Conservation (phyloP, 108 stramenopile genomes). For the Conticribra guillardii region DNA sequence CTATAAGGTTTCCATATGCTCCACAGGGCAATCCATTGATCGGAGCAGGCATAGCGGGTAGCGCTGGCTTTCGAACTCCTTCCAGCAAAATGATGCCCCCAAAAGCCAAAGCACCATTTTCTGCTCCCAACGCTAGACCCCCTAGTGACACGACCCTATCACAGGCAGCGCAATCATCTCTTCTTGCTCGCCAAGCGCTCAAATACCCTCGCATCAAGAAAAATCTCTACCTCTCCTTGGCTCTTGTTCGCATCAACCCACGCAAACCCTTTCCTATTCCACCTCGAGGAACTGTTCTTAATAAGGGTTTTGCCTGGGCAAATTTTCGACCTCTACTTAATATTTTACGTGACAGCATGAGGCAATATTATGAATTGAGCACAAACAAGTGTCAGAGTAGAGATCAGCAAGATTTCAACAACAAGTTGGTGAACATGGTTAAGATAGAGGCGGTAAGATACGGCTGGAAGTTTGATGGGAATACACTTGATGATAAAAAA, state of each 20-base stretch:
- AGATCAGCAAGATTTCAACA: conserved; percentile 78
- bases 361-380: conserved; percentile 32
- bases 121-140: too few species aligned
- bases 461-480: conserved; percentile 63
- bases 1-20: too few species aligned
- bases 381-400: conserved; percentile 33
- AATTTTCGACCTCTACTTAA: conserved; percentile 64
- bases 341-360: conserved; percentile 23
- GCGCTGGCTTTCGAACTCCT: too few species aligned
- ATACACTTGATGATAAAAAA: conserved; percentile 61
- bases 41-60: too few species aligned
- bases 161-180: too few species aligned
- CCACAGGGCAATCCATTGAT: too few species aligned
- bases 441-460: conserved; percentile 40
- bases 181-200: conserved; percentile 24
- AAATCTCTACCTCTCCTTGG: conserved; percentile 72
- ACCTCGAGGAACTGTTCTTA: conserved; percentile 54
- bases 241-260: conserved; percentile 64
- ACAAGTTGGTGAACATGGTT: conserved; percentile 54
- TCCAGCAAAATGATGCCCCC: too few species aligned
- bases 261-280: conserved; percentile 41
- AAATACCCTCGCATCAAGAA: conserved; percentile 51
- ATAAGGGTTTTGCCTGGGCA: conserved; percentile 74
- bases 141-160: too few species aligned
- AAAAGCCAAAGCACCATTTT: too few species aligned